A percentile compares a stretch with the other conserved stretches of the same genome.
These are phyloP conservation scores for Magnaporthiopsis incrustans DNA, from an alignment of 2,329 filamentous ascomycete species.

Conservation along the genomic window DNA sequence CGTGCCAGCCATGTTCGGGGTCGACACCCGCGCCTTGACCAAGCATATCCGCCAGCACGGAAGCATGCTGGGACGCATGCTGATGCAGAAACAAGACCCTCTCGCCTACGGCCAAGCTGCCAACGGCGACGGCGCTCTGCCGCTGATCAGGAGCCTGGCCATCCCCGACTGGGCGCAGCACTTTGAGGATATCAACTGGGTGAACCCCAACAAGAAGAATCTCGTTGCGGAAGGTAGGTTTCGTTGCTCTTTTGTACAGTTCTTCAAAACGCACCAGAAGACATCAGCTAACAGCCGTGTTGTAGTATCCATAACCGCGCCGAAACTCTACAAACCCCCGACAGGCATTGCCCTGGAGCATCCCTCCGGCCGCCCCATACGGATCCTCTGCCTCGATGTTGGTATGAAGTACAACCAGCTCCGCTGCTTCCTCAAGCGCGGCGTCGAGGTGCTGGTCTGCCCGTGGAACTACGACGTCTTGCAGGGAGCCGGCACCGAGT, in stretches of 20 bases:
- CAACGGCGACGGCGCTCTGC: conserved; percentile 12
- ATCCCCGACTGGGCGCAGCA: conserved; percentile 39
- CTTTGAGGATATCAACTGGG: conserved; percentile 81
- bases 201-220: conserved; percentile 87
- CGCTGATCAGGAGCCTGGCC: conserved; percentile 14
- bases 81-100: conserved; percentile 58
- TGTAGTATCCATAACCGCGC: conserved; percentile 77
- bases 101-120: conserved; percentile 25
- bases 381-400: conserved; percentile 89
- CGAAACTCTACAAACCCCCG: conserved; percentile 77
- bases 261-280: no score
- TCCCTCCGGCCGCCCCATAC: conserved; percentile 77
- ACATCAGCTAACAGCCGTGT: background rate
- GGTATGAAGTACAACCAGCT: conserved; percentile 98
- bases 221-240: conserved; percentile 84
- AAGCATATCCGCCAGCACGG: conserved; percentile 91
- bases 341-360: conserved; percentile 67
- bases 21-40: conserved; percentile 88
- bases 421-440: conserved; percentile 81
- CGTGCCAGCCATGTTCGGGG: conserved; percentile 86
- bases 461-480: conserved; percentile 95
- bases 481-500: conserved; percentile 66
- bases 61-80: conserved; percentile 90
- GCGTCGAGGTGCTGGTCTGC: conserved; percentile 88
- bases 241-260: background rate